Percentiles rank a stretch among this genome's conserved stretches.
Evolutionary conservation across 148 eudicot species (phyloP).

Genomic region (Suaeda aralocaspica): DNA sequence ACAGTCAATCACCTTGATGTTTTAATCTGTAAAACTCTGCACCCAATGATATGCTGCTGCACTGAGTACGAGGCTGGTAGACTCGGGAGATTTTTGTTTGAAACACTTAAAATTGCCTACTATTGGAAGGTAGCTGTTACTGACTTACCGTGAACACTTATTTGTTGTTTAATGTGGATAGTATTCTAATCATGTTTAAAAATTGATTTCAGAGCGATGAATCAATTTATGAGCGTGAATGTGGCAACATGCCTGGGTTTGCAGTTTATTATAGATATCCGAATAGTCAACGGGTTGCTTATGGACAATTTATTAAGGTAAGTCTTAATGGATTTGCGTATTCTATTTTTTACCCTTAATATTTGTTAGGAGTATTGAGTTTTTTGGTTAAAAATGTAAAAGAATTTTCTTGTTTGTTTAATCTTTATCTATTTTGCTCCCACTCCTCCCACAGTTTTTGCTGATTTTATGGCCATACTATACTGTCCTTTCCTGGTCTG

Average conservation of each 20-base stretch:
- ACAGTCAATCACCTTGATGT: constrained; percentile 97
- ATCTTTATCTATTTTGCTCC: background rate
- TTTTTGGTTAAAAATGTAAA: background rate
- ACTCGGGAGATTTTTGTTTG: constrained; percentile 84
- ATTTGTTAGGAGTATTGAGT: background rate
- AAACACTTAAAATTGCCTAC: constrained; percentile 88
- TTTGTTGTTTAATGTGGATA: background rate
- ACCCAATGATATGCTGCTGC: constrained; percentile 99
- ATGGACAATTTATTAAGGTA: constrained; percentile 92
- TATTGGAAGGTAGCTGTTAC: constrained; percentile 72
- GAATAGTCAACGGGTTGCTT: constrained; percentile 90
- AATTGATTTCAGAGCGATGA: constrained; percentile 78
- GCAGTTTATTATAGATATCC: constrained; percentile 94
- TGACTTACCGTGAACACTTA: background rate
- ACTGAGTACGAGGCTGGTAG: constrained; percentile 98
- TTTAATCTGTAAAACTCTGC: constrained; percentile 90
- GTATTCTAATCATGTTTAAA: constrained; percentile 1
- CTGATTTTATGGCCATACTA: no score
- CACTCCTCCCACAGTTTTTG: no score
- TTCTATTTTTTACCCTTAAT: no score
- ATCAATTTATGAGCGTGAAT: constrained; percentile 86
- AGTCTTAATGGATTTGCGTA: constrained; percentile 8
- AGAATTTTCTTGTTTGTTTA: background rate
- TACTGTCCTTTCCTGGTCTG: no score
- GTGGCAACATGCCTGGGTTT: constrained; percentile 99